These are phyloP conservation scores for Thelonectria blattea DNA, from an alignment of 2,329 filamentous ascomycete species.

Conservation along the genomic window DNA sequence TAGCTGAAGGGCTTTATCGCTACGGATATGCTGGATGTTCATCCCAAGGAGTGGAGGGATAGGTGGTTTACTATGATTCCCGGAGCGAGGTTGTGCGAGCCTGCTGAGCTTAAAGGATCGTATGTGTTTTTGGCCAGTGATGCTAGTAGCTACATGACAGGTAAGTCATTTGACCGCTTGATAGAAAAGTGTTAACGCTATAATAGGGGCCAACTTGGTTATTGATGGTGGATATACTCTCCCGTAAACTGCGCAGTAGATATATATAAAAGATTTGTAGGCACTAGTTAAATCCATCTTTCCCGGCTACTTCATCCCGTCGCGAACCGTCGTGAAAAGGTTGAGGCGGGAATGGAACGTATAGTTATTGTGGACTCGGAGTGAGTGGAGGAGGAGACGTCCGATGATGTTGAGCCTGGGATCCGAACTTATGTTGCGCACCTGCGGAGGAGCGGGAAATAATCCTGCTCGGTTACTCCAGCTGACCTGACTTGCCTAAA, in stretches of 20 bases:
- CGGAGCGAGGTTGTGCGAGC: slow-evolving; percentile 35
- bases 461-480: too few species aligned
- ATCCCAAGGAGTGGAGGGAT: slow-evolving; percentile 30
- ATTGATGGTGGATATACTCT: slow-evolving; percentile 38
- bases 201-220: slow-evolving; percentile 33
- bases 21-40: slow-evolving; percentile 31
- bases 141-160: slow-evolving; percentile 50
- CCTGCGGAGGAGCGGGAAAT: too few species aligned
- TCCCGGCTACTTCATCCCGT: too few species aligned
- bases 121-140: slow-evolving; percentile 49
- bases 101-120: slow-evolving; percentile 44
- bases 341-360: too few species aligned
- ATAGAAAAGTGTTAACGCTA: neutral
- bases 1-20: slow-evolving; percentile 28
- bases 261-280: too few species aligned
- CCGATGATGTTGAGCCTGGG: too few species aligned
- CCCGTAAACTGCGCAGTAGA: slow-evolving; percentile 2
- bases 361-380: too few species aligned
- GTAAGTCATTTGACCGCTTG: slow-evolving; percentile 23
- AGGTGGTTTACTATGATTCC: slow-evolving; percentile 31
- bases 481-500: too few species aligned
- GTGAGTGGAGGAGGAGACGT: too few species aligned
- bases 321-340: too few species aligned
- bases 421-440: too few species aligned
- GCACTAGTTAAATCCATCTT: too few species aligned